Evolutionary conservation across 164 flowering plant genomes (phyloP), one percentile per base, ranked within the genome.

Genomic region (Liquidambar formosana): DNA sequence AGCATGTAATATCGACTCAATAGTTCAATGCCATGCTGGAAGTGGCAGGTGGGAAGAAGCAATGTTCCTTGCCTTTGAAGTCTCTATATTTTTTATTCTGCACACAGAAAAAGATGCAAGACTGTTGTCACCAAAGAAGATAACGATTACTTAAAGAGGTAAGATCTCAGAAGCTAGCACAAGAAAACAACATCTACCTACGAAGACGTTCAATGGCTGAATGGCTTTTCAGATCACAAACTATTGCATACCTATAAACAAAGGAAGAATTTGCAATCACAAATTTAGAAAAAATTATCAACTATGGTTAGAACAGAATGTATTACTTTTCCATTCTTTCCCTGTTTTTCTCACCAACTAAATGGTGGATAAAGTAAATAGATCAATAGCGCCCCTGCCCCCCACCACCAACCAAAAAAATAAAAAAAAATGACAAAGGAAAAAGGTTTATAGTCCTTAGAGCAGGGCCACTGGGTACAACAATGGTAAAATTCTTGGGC

Each of bases 151-250:
- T 18, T 3, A 44, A 10, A 38, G 6, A 54, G 25, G 13, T 2
- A 6, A 64, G 19, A 65, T 27, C 15, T n/a, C 8, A 38, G 16
- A 63, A 28, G 59, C 51, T 25, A 23, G 26, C 46, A 49, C 23
- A 74, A 61, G 65, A 19, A 33, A 44, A 53, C 62, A 44, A 26
- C 19, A 45, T 60, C 59, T 83, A 91, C 97, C 98, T 90, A n/a
- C 94, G 89, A 59, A 94, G 88, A 58, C 92, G 94, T 62, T 94
- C 96, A 70, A 94, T 85, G 33, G 98, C 94, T 13, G 86, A 82
- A 64, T 78, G 78, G 75, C 71, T 88, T 70, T 73, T 82, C 78
- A 90, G 59, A 77, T 92, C 86, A 77, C 98, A 94, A 56, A 77
- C 94, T 62, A 94, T 83, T 52, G 96, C 93, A 77, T 94, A 94